Base-by-base conservation (phyloP, 1,284 basidiomycete species). In the Malassezia vespertilionis region DNA sequence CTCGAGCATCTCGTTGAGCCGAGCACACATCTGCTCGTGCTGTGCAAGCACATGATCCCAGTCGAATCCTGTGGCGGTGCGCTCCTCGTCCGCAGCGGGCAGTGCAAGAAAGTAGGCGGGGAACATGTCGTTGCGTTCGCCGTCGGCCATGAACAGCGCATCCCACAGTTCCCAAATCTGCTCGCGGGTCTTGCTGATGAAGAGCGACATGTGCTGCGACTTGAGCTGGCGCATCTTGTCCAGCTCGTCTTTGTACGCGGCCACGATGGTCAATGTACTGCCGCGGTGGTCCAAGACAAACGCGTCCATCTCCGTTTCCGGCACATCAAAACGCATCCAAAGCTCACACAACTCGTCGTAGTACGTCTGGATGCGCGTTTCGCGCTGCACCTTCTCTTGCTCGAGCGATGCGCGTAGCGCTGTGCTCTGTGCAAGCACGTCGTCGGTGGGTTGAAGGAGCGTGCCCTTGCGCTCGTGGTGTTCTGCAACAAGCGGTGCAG, bases 201-300 rank as follows among this genome's bases (percentile, higher is more conserved):
- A 96, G 11, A 80, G 76, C 36, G 81, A 80, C 80, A 97, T 85
- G 46, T 84, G 80, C 58, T 89, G 82, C 41, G 83, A 76, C 73
- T 90, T 90, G 43, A 95, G 73, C 61, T 85, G 82, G 18, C 86
- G 74, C 82, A 96, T 90, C 46, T 90, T 78, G 48, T 85, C 83
- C 28, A 95, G 75, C 71, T 99, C 93, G 39, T 79, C 78, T 60
- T 90, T 83, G 64, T 99, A 99, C 44, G 82, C 80, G 45, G 74
- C 73, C 17, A 89, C 77, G 5, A 80, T 80, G 9, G 77, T 78
- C 38, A 82, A 79, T 8, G 83, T 87, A 57, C 80, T 82, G 1
- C 88, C 88, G 32, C 81, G 75, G 49, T 70, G 58, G 21, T 58
- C 59, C 46, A 59, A 54, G 31, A 70, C 67, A 34, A 70, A 70